phyloP scores from a whole-genome alignment of 1,284 basidiomycete species.

The Rhodotorula sp. region DNA sequence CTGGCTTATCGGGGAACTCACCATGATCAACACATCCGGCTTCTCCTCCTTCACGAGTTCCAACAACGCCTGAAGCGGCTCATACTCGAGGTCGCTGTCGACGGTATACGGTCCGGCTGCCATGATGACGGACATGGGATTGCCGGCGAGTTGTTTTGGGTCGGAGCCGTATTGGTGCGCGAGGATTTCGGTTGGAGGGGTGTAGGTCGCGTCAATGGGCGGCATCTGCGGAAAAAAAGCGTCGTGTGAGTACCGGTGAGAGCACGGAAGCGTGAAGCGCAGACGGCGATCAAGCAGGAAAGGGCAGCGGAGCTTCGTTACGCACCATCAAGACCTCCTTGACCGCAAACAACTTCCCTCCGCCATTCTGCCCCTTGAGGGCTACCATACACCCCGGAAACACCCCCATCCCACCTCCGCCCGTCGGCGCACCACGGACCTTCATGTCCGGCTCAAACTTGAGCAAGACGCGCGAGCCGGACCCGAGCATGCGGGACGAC shows the following conservation, averaged over 20 bases:
- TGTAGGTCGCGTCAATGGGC: slow-evolving; percentile 49
- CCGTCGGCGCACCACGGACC: slow-evolving; percentile 62
- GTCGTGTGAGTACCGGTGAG: too few species aligned
- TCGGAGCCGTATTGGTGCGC: slow-evolving; percentile 46
- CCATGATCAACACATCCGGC: slow-evolving; percentile 76
- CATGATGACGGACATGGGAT: slow-evolving; percentile 64
- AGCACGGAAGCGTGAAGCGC: too few species aligned
- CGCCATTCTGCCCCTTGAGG: slow-evolving; percentile 86
- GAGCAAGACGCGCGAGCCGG: slow-evolving; percentile 61
- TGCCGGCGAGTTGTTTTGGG: slow-evolving; percentile 48
- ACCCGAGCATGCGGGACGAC: slow-evolving; percentile 66
- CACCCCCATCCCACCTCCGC: slow-evolving; percentile 68
- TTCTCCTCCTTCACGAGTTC: slow-evolving; percentile 60
- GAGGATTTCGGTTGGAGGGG: slow-evolving; percentile 46
- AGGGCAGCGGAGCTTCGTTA: slow-evolving; percentile 1
- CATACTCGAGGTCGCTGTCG: slow-evolving; percentile 72
- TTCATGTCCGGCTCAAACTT: slow-evolving; percentile 66
- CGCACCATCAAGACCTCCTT: slow-evolving; percentile 75
- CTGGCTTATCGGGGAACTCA: slow-evolving; percentile 51
- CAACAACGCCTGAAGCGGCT: slow-evolving; percentile 64
- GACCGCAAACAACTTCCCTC: slow-evolving; percentile 79
- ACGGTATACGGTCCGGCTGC: slow-evolving; percentile 79
- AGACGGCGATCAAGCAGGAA: neutral
- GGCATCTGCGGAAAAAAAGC: slow-evolving; percentile 51
- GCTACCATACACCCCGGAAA: slow-evolving; percentile 89